Base-by-base conservation (phyloP, 2,329 filamentous ascomycete genomes). In the Onygenales sp. region DNA sequence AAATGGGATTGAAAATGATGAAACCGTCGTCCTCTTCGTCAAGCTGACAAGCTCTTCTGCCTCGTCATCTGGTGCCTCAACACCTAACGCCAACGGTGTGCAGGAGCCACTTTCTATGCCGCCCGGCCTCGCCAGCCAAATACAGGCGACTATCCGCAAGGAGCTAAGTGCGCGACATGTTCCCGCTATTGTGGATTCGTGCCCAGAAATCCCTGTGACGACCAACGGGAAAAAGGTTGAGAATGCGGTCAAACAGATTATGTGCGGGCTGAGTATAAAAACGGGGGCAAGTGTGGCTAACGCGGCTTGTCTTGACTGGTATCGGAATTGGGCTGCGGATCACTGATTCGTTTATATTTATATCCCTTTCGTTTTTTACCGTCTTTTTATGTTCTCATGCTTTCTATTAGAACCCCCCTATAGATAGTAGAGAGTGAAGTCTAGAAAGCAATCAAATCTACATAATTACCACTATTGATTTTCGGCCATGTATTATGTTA, bases 221-320 rank as follows among this genome's bases (percentile, higher is more conserved):
- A 84, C 85, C 2, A 98, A 98, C 64, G 92, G 92, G 51, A 98
- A 98, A 76, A 98, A 97, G 83, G 89, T 98, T 55, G 92, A 98
- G 69, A 90, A 94, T 47, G 89, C 89, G 0, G 92, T 97, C 5
- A 97, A 97, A 76, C 91, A 96, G 71, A 96, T 97, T 44, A 73
- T 98, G 1, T 95, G 89, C 32, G 92, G 91, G 0, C 75, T 91
- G 70, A 82, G 88, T 51, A 83, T 96, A 59, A 91, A 90, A 75
- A 93, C 89, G 0, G 90, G 89, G 48, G 90, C 91, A 0, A 94
- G 89, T 64, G 91, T 97, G n/a, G 89, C 89, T 4, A 97, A 97
- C 68, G 85, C 87, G 2, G 87, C 85, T 60, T 90, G 91, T 59
- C 71, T 98, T 60, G 85, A 89, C 42, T 97, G 89, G 87, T 97